These are phyloP conservation scores for Picea engelmannii DNA, from an alignment of 83 land plant species.

Conservation along the genomic window DNA sequence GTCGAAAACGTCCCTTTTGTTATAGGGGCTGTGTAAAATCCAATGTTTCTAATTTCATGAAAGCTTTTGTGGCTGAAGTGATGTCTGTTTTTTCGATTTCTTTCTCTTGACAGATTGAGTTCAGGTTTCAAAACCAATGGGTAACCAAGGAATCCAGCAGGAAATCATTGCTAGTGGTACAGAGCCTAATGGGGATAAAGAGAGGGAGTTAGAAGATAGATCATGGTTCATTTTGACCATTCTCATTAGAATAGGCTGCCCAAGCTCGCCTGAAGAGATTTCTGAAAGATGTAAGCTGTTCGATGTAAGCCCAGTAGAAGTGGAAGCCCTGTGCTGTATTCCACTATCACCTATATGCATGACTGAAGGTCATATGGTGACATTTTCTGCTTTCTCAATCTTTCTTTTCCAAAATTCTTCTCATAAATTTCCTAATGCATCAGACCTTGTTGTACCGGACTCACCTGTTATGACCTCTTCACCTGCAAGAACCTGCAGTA, in stretches of 20 bases:
- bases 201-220: conserved; percentile 1
- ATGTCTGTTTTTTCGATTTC: neutral
- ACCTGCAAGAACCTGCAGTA: conserved; percentile 11
- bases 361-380: conserved; percentile 11
- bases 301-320: conserved; percentile 2
- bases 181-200: neutral
- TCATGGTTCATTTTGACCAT: conserved; percentile 10
- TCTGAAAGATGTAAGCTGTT: neutral
- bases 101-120: neutral
- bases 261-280: conserved; percentile 3
- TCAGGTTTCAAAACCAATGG: neutral
- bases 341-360: conserved; percentile 11
- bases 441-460: conserved; percentile 13
- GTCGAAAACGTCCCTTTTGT: neutral
- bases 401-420: neutral
- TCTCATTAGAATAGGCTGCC: conserved; percentile 5
- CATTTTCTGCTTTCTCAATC: neutral
- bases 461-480: neutral
- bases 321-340: conserved; percentile 12
- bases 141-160: neutral
- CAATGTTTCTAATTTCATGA: neutral
- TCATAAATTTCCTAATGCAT: neutral
- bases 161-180: neutral
- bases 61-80: neutral
- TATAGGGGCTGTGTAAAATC: neutral